These are phyloP conservation scores for Parsonsia alboflavescens DNA, from an alignment of 257 asterid genomes.

Conservation along the genomic window DNA sequence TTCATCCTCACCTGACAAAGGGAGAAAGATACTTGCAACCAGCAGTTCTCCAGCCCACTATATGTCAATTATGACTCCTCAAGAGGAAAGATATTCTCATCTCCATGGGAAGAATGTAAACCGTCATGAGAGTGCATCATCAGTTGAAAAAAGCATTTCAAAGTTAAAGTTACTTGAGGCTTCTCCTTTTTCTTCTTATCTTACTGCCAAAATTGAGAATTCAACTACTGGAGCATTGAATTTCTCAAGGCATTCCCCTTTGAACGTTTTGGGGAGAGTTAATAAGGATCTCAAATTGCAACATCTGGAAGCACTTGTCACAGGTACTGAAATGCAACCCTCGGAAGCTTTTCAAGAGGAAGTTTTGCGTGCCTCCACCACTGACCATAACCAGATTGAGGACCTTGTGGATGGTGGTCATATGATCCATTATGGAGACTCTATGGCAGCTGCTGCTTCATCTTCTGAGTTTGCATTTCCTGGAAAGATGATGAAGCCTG, in stretches of 20 bases:
- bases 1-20: constrained; percentile 45
- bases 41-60: constrained; percentile 44
- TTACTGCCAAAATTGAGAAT: constrained; percentile 48
- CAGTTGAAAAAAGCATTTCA: constrained; percentile 75
- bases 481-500: constrained; percentile 29
- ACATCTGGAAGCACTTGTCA: constrained; percentile 5
- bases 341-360: constrained; percentile 23
- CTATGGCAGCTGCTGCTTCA: constrained; percentile 28
- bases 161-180: constrained; percentile 61
- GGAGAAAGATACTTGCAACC: constrained; percentile 21
- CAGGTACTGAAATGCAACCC: constrained; percentile 24
- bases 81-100: constrained; percentile 35
- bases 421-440: constrained; percentile 32
- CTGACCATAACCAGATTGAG: constrained; percentile 26
- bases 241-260: constrained; percentile 43
- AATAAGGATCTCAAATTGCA: constrained; percentile 12
- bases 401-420: constrained; percentile 18
- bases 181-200: constrained; percentile 53
- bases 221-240: constrained; percentile 40
- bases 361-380: constrained; percentile 19
- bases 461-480: constrained; percentile 41
- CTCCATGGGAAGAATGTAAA: constrained; percentile 29
- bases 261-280: constrained; percentile 26
- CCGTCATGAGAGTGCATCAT: constrained; percentile 35
- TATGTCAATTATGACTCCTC: constrained; percentile 37